Base-by-base conservation (phyloP, 257 asterid genomes). In the Solanum chiquidenum region DNA sequence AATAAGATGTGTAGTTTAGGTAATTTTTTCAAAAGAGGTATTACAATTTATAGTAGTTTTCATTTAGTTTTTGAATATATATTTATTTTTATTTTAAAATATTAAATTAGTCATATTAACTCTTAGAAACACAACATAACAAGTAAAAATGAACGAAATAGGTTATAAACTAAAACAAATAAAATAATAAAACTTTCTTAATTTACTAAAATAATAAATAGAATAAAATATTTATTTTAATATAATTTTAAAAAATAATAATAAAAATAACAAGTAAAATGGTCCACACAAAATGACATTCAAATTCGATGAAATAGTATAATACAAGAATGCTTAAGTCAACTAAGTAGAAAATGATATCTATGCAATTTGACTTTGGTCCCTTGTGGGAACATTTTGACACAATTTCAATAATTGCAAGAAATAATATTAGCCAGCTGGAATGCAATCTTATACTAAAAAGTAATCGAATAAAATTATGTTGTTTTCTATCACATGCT, bases 391-490 rank as follows among this genome's bases (percentile, higher is more conserved):
- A 29, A 77, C 37, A 77, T 42, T 55, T 42, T 77, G 62, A 42
- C 62, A 77, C 37, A 77, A 25, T 34, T 9, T n/a, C 35, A 76
- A n/a, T 76, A 76, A 76, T 76, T n/a, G 83, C 12, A 76, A n/a
- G 35, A 2, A 42, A 77, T 77, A 34, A 77, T 13, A 12, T 77
- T 77, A 42, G 62, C n/a, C 84, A 40, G 84, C 84, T 77, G 62
- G 23, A 18, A 42, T 42, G 62, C 84, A 77, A 42, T 77, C 62
- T 55, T 77, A 42, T 5, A 58, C 31, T n/a, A 12, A 40, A 77
- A 77, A 77, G 84, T 77, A 77, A 77, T 42, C 62, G 84, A 77
- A 77, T 77, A 77, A 77, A 77, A 77, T n/a, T 77, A 25, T 25
- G 37, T 4, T 77, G 62, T 40, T n/a, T 76, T n/a, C 2, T 12